Conservation (phyloP, 768 basidiomycete species). For the Mycena crocata region DNA sequence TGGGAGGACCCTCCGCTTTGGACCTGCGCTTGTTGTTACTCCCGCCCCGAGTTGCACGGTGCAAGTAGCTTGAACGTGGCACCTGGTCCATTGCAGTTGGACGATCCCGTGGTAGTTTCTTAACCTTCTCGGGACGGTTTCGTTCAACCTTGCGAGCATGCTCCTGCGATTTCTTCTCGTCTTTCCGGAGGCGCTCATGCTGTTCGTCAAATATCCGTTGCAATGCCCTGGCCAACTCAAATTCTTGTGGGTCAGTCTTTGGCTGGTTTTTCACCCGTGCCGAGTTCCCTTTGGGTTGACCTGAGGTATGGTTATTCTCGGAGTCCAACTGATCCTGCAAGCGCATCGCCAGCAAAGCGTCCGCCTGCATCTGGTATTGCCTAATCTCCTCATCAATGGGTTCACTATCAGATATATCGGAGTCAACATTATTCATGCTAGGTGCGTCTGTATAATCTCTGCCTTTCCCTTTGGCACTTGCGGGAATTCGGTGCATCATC, state of each 20-base stretch:
- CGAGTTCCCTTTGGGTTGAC: too few relatives aligned
- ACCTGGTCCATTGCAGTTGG: slow-evolving; percentile 3
- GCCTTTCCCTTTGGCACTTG: slow-evolving; percentile 5
- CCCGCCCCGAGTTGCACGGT: not conserved
- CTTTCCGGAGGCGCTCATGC: not conserved
- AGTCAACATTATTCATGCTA: not conserved
- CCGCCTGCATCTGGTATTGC: not conserved
- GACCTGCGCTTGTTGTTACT: not conserved
- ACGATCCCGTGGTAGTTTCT: not conserved
- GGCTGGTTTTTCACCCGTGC: not conserved
- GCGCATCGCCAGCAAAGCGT: not conserved
- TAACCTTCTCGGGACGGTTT: not conserved
- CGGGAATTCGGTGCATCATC: slow-evolving; percentile 18
- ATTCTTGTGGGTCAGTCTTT: not conserved
- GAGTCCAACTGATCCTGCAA: not conserved
- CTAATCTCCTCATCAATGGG: not conserved
- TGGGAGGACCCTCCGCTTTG: not conserved
- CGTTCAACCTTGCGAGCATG: not conserved
- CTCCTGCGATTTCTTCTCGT: not conserved
- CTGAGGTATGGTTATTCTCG: not conserved
- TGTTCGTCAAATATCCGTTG: slow-evolving; percentile 1
- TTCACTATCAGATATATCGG: not conserved
- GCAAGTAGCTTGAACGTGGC: not conserved
- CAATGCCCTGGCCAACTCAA: not conserved
- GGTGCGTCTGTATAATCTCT: not conserved